These are phyloP conservation scores for Alternaria longipes DNA, from an alignment of 2,329 filamentous ascomycete genomes.

Conservation along the genomic window DNA sequence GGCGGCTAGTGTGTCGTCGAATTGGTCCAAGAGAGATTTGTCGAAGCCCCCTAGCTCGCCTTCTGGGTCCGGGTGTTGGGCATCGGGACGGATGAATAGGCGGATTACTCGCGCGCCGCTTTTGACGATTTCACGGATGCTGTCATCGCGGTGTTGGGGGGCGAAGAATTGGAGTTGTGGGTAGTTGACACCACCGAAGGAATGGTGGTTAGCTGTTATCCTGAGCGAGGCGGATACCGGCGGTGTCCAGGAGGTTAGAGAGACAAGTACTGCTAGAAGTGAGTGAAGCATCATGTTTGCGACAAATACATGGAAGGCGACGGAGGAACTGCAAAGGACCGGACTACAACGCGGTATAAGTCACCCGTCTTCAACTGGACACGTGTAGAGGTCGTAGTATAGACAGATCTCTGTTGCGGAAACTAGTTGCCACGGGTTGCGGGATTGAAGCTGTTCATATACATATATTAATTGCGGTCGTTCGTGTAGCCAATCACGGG, in stretches of 20 bases:
- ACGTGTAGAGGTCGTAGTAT: conserved; percentile 44
- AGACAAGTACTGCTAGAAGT: conserved; percentile 28
- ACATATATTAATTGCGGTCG: conserved; percentile 49
- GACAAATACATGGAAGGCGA: conserved; percentile 12
- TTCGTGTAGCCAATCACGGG: conserved; percentile 37
- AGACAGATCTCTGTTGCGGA: conserved; percentile 36
- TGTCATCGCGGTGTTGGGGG: conserved; percentile 37
- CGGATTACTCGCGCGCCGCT: conserved; percentile 45
- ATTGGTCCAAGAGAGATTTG: conserved; percentile 43
- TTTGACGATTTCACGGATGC: conserved; percentile 42
- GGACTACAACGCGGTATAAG: conserved; percentile 33
- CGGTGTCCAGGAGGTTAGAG: conserved; percentile 23
- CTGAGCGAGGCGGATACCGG: conserved; percentile 32
- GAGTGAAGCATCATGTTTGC: conserved; percentile 37
- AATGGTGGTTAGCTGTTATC: conserved; percentile 43
- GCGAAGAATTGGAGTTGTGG: conserved; percentile 44
- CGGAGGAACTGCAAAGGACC: conserved; percentile 14
- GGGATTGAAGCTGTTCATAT: conserved; percentile 48
- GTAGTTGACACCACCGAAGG: conserved; percentile 49
- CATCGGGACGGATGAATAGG: conserved; percentile 43
- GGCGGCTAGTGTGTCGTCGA: conserved; percentile 48
- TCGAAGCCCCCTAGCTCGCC: conserved; percentile 43
- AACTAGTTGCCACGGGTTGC: conserved; percentile 30
- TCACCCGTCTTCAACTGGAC: conserved; percentile 33
- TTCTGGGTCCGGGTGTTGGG: conserved; percentile 44